Conservation (phyloP, 495 filamentous ascomycete species). For the Talaromyces wortmannii region DNA sequence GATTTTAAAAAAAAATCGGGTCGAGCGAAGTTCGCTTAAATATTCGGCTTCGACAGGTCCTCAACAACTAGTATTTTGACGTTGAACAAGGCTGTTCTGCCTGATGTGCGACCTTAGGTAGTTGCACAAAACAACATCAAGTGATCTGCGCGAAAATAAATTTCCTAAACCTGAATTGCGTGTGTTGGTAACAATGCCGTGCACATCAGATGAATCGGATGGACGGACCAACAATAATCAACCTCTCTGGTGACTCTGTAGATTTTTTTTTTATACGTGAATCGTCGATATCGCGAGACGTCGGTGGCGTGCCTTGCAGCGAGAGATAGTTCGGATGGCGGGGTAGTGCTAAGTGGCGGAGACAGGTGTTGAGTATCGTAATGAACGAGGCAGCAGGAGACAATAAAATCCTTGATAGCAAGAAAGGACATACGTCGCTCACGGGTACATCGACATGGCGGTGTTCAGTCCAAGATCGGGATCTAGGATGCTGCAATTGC, state of each 20-base stretch:
- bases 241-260: no score
- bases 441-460: background rate
- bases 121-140: background rate
- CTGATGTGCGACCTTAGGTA: background rate
- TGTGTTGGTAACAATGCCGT: no score
- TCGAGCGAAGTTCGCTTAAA: no score
- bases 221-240: no score
- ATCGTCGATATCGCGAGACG: background rate
- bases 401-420: background rate
- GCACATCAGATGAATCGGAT: no score
- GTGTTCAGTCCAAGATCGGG: background rate
- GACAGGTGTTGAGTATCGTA: background rate
- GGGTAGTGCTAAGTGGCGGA: conserved; percentile 1
- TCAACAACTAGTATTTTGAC: no score
- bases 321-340: conserved; percentile 1
- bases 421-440: background rate
- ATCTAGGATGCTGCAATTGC: background rate
- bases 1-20: no score
- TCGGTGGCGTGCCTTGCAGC: background rate
- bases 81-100: background rate
- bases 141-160: background rate
- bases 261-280: background rate
- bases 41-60: no score
- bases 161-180: background rate
- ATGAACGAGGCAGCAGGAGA: background rate